Evolutionary conservation across 164 flowering plant genomes (phyloP).

Genomic region (Magnolia kwangsiensis): DNA sequence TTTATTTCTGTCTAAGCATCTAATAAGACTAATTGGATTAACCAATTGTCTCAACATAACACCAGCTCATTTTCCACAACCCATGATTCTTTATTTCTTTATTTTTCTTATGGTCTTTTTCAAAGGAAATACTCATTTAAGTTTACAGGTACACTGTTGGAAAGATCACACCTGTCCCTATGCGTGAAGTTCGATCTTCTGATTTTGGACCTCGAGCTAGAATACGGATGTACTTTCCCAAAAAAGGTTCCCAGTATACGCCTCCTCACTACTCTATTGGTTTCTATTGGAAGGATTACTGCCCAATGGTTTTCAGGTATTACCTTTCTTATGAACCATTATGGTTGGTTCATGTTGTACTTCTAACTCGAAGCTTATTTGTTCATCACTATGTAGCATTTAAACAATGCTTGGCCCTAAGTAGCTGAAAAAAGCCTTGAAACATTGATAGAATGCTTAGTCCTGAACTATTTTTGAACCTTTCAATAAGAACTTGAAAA

Average conservation of each 20-base stretch:
- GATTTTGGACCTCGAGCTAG: conserved; percentile 94
- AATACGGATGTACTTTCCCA: conserved; percentile 84
- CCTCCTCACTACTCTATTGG: conserved; percentile 81
- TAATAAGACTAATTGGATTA: neutral
- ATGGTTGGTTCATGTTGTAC: neutral
- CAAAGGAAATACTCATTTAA: conserved; percentile 11
- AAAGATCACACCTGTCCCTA: conserved; percentile 93
- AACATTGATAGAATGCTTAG: neutral
- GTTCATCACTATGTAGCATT: neutral
- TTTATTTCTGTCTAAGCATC: neutral
- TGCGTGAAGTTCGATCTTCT: conserved; percentile 84
- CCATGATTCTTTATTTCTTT: neutral
- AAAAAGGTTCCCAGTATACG: conserved; percentile 79
- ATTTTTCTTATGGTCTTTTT: conserved; percentile 1
- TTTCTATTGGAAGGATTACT: conserved; percentile 94
- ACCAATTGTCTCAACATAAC: neutral
- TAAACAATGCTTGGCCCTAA: neutral
- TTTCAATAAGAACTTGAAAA: neutral
- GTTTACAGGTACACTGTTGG: conserved; percentile 89
- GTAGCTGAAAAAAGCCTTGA: too few species aligned
- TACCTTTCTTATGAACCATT: neutral
- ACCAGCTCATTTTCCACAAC: neutral
- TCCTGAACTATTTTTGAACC: too few species aligned
- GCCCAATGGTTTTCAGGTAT: conserved; percentile 99
- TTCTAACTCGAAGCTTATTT: neutral